Percentiles rank a stretch among this genome's conserved stretches.
Evolutionary conservation across 2,329 filamentous ascomycete species (phyloP).

Genomic region (Ploettnerulaceae sp.): DNA sequence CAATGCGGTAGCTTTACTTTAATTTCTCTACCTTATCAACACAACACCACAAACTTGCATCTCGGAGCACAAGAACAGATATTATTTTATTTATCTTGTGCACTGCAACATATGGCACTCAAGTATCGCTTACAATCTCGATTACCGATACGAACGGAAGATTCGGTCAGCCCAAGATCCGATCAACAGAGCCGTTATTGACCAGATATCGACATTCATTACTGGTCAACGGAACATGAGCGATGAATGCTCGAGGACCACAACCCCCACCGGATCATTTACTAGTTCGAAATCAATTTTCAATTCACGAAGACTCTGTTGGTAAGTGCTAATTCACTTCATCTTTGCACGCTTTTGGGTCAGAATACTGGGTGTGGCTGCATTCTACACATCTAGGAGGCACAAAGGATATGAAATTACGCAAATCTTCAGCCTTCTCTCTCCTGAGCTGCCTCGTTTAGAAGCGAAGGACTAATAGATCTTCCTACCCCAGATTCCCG

Average conservation of each 20-base stretch:
- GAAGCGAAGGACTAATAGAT: slow-evolving; percentile 6
- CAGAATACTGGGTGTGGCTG: slow-evolving; percentile 5
- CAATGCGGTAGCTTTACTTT: too few species aligned
- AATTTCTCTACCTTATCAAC: not conserved
- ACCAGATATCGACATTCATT: slow-evolving; percentile 3
- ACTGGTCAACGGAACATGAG: slow-evolving; percentile 16
- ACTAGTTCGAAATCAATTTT: slow-evolving; percentile 12
- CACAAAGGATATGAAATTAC: slow-evolving; percentile 4
- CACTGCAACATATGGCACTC: not conserved
- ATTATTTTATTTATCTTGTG: slow-evolving; percentile 4
- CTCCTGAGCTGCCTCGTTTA: not conserved
- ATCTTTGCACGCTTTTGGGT: not conserved
- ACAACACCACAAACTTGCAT: not conserved
- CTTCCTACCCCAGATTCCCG: slow-evolving; percentile 5
- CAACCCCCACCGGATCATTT: slow-evolving; percentile 11
- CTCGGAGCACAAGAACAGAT: not conserved
- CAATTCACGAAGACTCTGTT: slow-evolving; percentile 18
- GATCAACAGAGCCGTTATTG: slow-evolving; percentile 1
- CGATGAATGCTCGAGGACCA: slow-evolving; percentile 21
- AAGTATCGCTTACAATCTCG: not conserved
- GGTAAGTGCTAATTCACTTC: slow-evolving; percentile 13
- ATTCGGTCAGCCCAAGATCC: not conserved
- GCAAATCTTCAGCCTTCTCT: not conserved
- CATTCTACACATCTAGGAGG: not conserved
- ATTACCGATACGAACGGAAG: not conserved